Evolutionary conservation across 768 basidiomycete genomes (phyloP), one percentile per base, ranked within the genome.

Genomic region (Amanita fuliginea): DNA sequence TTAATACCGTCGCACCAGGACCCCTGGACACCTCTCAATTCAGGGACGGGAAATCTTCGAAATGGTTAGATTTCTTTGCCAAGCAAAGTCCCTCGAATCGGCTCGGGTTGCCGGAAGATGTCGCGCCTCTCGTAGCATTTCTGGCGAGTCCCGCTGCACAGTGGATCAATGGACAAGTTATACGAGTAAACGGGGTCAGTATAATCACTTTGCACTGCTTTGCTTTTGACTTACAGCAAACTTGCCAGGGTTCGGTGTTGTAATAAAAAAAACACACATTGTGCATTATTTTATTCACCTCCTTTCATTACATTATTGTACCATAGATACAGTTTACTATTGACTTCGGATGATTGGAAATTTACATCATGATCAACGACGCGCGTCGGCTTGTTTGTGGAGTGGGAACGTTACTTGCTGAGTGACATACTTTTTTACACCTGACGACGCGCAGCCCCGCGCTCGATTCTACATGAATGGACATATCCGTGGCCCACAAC

Each of bases 161-260:
- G 46, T 80, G 79, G 78, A 62, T 79, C 6, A 79, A 74, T 53
- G 77, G 78, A 0, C 76, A 79, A 60, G 77, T 72, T 52, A 64
- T 79, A n/a, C 62, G 68, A 14, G 73, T 75, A 8, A 77, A 79
- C 56, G 78, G 80, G 57, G 80, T 77, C 49, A 62, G 77, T 64
- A 4, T 19, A 11, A 39, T 9, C 21, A 8, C 19, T 19, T 6
- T 39, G 18, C 16, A 9, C 16, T 21, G 13, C 8, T 18, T 19
- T 3, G 2, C 11, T 21, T 19, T 2, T 36, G 37, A 18, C 37
- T 39, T 4, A 39, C 8, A 8, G 10, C 11, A 18, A 18, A 8
- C 22, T 24, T 24, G 14, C 16, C 16, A 39, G 37, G 37, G 37
- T 21, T 39, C 37, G 9, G 37, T 39, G 8, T 39, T 39, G 16